phyloP scores from a whole-genome alignment of 1,284 basidiomycete genomes.

The Cutaneotrichosporon sp. region DNA sequence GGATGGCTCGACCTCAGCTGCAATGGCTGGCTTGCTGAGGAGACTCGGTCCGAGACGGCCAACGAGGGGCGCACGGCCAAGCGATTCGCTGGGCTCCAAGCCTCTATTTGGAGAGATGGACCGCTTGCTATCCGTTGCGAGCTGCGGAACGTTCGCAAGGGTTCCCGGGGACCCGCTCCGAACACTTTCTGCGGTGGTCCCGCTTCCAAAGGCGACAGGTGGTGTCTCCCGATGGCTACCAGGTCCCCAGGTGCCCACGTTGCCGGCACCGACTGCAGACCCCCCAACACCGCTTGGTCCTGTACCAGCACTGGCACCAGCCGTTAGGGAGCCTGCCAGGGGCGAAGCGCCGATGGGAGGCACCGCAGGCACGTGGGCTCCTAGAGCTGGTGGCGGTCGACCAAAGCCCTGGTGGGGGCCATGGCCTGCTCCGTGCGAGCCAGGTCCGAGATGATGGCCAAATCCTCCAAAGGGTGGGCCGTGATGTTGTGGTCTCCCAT shows the following conservation, averaged over 20 bases:
- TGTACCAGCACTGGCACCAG: too few species aligned
- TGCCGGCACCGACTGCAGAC: background rate
- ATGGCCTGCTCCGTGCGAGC: constrained; percentile 13
- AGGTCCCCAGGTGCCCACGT: background rate
- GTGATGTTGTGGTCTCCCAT: constrained; percentile 15
- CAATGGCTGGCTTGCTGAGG: background rate
- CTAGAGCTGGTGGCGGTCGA: constrained; percentile 14
- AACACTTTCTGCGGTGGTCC: background rate
- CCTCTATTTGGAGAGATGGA: background rate
- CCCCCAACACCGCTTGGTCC: background rate
- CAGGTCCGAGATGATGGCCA: constrained; percentile 15
- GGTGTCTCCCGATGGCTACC: background rate
- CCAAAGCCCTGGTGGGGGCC: constrained; percentile 10
- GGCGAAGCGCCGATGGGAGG: constrained; percentile 36
- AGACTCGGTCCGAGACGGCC: background rate
- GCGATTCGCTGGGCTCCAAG: background rate
- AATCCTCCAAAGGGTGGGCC: constrained; percentile 30
- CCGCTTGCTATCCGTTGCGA: constrained; percentile 1
- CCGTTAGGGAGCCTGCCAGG: constrained; percentile 41
- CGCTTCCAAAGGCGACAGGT: background rate
- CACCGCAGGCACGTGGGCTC: constrained; percentile 15
- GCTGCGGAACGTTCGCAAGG: background rate
- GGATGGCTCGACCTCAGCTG: background rate
- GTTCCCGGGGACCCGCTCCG: background rate
- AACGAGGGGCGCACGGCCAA: background rate